Conservation (phyloP, 2,329 filamentous ascomycete genomes). For the Cladophialophora chaetospira region DNA sequence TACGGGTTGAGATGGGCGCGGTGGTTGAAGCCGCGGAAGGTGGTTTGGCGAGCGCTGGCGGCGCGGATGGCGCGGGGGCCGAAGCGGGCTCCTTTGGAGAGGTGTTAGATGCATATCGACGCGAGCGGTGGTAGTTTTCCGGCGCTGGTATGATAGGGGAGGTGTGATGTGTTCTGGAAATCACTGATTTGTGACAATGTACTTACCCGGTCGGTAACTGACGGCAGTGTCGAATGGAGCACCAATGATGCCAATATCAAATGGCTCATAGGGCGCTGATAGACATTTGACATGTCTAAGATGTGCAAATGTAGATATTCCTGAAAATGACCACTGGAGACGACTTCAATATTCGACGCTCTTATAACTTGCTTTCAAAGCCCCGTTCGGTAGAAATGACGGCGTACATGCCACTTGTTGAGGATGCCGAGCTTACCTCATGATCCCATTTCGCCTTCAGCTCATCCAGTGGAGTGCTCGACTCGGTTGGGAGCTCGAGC, state of each 20-base stretch:
- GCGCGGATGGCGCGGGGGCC: constrained; percentile 85
- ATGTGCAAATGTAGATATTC: constrained; percentile 75
- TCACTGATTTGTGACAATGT: not conserved
- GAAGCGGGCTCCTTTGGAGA: constrained; percentile 65
- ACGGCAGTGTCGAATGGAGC: constrained; percentile 75
- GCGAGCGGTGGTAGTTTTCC: too few relatives aligned
- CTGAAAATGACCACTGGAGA: constrained; percentile 65
- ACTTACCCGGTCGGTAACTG: constrained; percentile 65
- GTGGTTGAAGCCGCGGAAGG: constrained; percentile 79
- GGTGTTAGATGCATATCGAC: constrained; percentile 6
- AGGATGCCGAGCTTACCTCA: constrained; percentile 40
- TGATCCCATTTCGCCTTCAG: constrained; percentile 51
- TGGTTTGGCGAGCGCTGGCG: constrained; percentile 77
- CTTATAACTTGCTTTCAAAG: not conserved
- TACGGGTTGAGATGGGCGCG: constrained; percentile 84
- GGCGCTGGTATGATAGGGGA: not conserved
- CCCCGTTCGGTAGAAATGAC: not conserved
- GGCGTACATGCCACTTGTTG: not conserved
- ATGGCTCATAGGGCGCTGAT: constrained; percentile 63
- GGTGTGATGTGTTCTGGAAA: not conserved
- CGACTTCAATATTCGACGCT: not conserved
- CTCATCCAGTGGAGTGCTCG: constrained; percentile 41
- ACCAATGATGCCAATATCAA: constrained; percentile 72
- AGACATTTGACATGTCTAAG: constrained; percentile 69
- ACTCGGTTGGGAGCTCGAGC: constrained; percentile 40